Percentiles rank a stretch among this genome's conserved stretches.
phyloP scores from a whole-genome alignment of 1,284 basidiomycete genomes.

The Irpex rosettiformis region DNA sequence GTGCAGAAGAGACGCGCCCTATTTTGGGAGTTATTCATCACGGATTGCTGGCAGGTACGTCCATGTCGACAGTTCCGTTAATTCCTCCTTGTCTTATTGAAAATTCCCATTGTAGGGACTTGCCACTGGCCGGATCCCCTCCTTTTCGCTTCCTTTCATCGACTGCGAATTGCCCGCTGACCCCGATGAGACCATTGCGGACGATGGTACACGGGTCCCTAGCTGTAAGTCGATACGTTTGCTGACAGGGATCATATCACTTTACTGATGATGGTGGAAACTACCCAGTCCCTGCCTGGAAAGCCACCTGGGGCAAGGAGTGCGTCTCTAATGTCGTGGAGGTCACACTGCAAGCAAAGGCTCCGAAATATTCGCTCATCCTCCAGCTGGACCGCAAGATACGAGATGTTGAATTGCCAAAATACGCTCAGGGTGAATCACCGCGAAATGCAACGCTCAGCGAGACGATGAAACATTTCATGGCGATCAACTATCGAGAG shows the following conservation, averaged over 20 bases:
- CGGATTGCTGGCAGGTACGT: conserved; percentile 33
- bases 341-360: conserved; percentile 58
- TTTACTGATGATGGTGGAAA: conserved; percentile 7
- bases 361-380: conserved; percentile 44
- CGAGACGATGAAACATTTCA: conserved; percentile 52
- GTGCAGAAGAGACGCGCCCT: conserved; percentile 40
- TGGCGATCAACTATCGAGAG: conserved; percentile 55
- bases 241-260: neutral
- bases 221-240: conserved; percentile 23
- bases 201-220: conserved; percentile 25
- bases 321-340: conserved; percentile 65
- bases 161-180: conserved; percentile 29
- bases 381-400: conserved; percentile 30
- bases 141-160: conserved; percentile 28
- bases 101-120: conserved; percentile 19
- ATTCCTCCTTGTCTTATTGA: neutral
- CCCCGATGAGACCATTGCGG: conserved; percentile 24
- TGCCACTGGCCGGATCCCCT: conserved; percentile 27
- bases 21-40: conserved; percentile 46
- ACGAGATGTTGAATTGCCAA: conserved; percentile 31
- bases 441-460: conserved; percentile 44
- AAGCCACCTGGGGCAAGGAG: conserved; percentile 65
- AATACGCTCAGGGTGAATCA: conserved; percentile 20
- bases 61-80: neutral
- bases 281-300: conserved; percentile 64